Evolutionary conservation across 2,329 filamentous ascomycete species (phyloP), one percentile per base, ranked within the genome.

Genomic region (Aspergillus ibericus): DNA sequence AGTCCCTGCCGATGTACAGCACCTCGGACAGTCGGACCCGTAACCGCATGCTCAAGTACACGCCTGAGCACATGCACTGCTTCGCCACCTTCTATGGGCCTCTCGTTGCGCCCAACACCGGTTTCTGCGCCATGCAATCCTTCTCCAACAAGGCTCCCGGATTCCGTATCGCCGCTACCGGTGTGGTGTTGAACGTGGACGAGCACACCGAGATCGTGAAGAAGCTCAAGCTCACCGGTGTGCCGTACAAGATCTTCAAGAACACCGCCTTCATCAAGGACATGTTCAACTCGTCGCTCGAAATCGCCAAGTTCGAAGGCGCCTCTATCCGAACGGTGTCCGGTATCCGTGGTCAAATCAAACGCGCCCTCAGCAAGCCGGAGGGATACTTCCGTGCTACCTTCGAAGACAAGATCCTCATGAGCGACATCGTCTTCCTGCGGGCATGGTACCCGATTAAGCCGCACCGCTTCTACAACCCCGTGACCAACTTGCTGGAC

Each of bases 31-130:
- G 91, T 61, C 87, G 95, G 67, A 96, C 91, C 25, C 85, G 95
- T 63, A 97, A 98, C 77, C 88, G 95, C 58, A 97, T 99, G 93
- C 85, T 99, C 62, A 99, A 99, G 77, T 99, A 99, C 77, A 97
- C 93, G 0, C 96, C 95, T 0, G 96, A 99, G 80, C 95, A 99
- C 73, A 98, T 97, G 92, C 95, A 98, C 79, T 99, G 96, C 79
- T 96, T 96, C 73, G 95, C 86, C 40, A 96, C 93, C 52, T 92
- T 98, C 77, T 98, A 96, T 71, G 95, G 93, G 0, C 95, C 96
- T 0, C 85, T 99, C 7, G 92, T 97, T 60, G 92, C 95, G 0
- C 95, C 96, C 12, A 97, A 96, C 76, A 96, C 93, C 2, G 92
- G 93, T 59, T 98, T 99, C 77, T 93, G 91, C 66, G 95, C 90